Percentiles rank a stretch among this genome's conserved stretches.
These are phyloP conservation scores for Entonaema liquescens DNA, from an alignment of 495 filamentous ascomycete genomes.

Conservation along the genomic window DNA sequence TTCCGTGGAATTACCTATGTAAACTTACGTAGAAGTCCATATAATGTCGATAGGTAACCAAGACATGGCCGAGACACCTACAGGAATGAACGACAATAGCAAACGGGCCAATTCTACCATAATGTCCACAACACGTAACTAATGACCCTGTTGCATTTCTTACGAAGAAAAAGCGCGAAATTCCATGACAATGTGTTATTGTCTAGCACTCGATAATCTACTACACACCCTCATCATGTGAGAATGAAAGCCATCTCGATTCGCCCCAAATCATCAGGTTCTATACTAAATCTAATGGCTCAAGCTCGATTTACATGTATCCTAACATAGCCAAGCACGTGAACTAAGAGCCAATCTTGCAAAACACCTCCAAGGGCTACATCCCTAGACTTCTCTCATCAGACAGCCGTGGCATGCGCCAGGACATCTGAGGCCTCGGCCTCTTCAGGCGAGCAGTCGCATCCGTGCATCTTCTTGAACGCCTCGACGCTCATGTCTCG, in stretches of 20 bases:
- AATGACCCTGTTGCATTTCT: too few relatives aligned
- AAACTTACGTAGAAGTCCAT: background rate
- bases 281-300: background rate
- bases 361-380: background rate
- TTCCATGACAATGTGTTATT: background rate
- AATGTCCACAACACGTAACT: too few relatives aligned
- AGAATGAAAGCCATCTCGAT: background rate
- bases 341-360: background rate
- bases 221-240: background rate
- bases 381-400: background rate
- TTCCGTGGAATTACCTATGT: background rate
- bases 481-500: constrained; percentile 64
- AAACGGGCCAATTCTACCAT: too few relatives aligned
- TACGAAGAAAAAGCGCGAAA: too few relatives aligned
- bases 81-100: too few relatives aligned
- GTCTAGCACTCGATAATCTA: background rate
- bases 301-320: background rate
- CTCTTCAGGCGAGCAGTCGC: constrained; percentile 61
- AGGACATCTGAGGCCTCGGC: constrained; percentile 19
- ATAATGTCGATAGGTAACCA: background rate
- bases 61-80: background rate
- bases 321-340: background rate
- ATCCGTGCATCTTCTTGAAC: constrained; percentile 68
- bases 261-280: background rate
- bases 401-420: constrained; percentile 34